These are phyloP conservation scores for Melocanna baccifera DNA, from an alignment of 176 grass and related monocot species.

Conservation along the genomic window DNA sequence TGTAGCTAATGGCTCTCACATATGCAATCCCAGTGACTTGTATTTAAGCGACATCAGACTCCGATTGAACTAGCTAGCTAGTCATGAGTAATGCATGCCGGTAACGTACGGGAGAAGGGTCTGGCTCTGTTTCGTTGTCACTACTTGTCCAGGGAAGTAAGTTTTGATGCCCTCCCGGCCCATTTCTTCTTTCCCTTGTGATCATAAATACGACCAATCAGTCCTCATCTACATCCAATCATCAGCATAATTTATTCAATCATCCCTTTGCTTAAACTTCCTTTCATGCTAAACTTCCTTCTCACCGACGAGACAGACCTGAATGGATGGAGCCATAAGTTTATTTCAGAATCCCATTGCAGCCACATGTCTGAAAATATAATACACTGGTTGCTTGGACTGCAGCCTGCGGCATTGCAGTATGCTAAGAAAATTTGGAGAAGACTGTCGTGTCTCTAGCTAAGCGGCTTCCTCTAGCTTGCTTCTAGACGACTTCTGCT, in stretches of 20 bases:
- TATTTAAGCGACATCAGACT: too few relatives aligned
- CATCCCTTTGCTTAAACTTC: background rate
- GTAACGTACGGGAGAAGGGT: too few relatives aligned
- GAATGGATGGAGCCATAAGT: background rate
- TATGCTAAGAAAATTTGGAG: background rate
- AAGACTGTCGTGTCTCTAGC: slow-evolving; percentile 4
- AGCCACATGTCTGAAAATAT: slow-evolving; percentile 9
- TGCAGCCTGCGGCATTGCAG: background rate
- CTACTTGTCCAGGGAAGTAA: too few relatives aligned
- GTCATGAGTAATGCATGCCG: too few relatives aligned
- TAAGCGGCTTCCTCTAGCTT: background rate
- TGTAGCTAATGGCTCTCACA: too few relatives aligned
- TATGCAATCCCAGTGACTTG: too few relatives aligned
- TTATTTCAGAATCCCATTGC: background rate
- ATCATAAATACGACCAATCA: background rate
- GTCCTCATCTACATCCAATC: background rate
- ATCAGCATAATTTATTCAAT: background rate
- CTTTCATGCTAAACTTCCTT: background rate
- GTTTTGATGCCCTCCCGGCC: background rate
- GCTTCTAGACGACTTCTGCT: background rate
- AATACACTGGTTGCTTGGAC: background rate
- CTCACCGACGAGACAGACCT: background rate
- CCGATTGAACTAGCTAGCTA: too few relatives aligned
- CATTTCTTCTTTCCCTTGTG: background rate
- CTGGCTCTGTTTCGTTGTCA: too few relatives aligned